phyloP scores from a whole-genome alignment of 768 basidiomycete genomes.

The Boletellus sp. region DNA sequence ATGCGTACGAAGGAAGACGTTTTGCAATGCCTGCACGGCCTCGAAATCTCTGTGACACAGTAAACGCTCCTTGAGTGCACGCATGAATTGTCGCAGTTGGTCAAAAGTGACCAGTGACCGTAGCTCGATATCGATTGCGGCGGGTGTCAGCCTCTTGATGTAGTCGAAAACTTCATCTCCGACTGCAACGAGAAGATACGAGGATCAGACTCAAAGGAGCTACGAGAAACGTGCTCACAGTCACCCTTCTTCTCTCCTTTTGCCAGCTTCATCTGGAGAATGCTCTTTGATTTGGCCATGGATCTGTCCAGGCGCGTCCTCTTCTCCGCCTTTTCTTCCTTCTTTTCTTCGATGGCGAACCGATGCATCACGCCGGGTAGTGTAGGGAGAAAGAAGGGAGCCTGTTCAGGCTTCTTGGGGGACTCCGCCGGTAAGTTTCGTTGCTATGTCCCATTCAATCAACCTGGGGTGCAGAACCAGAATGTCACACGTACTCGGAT shows the following conservation, averaged over 20 bases:
- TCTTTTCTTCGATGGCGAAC: slow-evolving; percentile 57
- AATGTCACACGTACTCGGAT: slow-evolving; percentile 63
- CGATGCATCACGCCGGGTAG: slow-evolving; percentile 82
- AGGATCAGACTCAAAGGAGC: slow-evolving; percentile 4
- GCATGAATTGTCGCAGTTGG: slow-evolving; percentile 64
- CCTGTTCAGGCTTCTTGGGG: slow-evolving; percentile 91
- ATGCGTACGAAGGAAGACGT: slow-evolving; percentile 81
- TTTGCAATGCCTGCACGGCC: slow-evolving; percentile 85
- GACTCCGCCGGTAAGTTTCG: slow-evolving; percentile 96
- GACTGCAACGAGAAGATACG: slow-evolving; percentile 26
- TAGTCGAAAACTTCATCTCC: slow-evolving; percentile 83
- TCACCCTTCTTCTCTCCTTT: slow-evolving; percentile 54
- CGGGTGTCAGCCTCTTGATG: slow-evolving; percentile 83
- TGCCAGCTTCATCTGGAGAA: slow-evolving; percentile 64
- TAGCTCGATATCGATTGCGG: slow-evolving; percentile 87
- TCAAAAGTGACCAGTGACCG: slow-evolving; percentile 69
- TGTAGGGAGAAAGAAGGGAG: slow-evolving; percentile 96
- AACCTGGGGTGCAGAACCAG: not conserved
- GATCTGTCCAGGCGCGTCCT: slow-evolving; percentile 52
- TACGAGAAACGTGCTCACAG: slow-evolving; percentile 50
- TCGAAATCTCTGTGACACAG: slow-evolving; percentile 87
- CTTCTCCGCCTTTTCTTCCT: slow-evolving; percentile 37
- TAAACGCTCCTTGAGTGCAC: slow-evolving; percentile 69
- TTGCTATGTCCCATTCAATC: slow-evolving; percentile 46
- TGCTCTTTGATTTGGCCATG: slow-evolving; percentile 53